Evolutionary conservation across 1,139 yeast genomes (phyloP), one percentile per base, ranked within the genome.

Genomic region (Wickerhamomyces sp.): DNA sequence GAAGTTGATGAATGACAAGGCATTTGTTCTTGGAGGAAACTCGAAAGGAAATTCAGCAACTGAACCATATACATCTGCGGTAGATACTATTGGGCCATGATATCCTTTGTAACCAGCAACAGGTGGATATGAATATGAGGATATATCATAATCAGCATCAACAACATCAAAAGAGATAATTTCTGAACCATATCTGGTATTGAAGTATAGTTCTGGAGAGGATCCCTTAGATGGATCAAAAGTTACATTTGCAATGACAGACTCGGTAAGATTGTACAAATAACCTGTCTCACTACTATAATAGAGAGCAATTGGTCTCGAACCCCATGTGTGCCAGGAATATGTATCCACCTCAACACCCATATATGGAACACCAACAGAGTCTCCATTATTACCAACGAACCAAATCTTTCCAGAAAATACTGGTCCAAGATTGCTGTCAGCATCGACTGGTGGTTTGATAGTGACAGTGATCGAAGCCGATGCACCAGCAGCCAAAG

Each of bases 281-380:
- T 28, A 37, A 8, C 44, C 44, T 27, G 7, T 16, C 4, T 7
- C 4, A 2, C 6, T 5, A 13, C 38, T 40, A 34, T 38, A 43
- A n/a, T 37, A 36, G 7, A 41, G 16, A 19, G 39, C 29, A 6
- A 37, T 13, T 4, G 43, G 43, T 3, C 14, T 22, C 10, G 27
- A 38, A 12, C 25, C 7, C 32, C 36, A 39, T 13, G 46, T 32
- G 9, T 40, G 35, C 48, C 48, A 45, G 7, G 20, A 34, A 7
- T 37, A 28, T 13, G 43, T 28, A 21, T 45, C 35, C 19, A 36
- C 36, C 27, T 43, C 37, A 19, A 42, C 41, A 31, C 48, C 46
- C 48, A 45, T 41, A 35, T 45, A 45, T 31, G 48, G 48, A 28
- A 45, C 46, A 20, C 33, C 33, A n/a, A 43, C 38, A 26, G 40